Base-by-base conservation (phyloP, 1,284 basidiomycete species). In the Trametes pubescens region DNA sequence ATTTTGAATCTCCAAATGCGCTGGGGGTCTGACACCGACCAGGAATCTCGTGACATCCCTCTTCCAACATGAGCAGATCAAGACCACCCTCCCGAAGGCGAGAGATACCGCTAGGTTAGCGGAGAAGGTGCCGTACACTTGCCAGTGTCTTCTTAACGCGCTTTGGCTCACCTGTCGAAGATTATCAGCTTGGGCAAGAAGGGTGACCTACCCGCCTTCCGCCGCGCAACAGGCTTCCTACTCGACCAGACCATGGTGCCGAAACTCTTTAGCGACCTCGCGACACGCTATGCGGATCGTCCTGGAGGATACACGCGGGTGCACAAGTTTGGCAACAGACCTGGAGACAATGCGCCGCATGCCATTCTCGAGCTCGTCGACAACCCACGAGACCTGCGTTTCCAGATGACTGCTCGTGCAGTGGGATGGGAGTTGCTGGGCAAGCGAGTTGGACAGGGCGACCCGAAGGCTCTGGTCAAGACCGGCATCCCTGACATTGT, bases 281-380 rank as follows among this genome's bases (percentile, higher is more conserved):
- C 95, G 0, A 76, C 87, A 68, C 91, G 98, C 49, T 99, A 99
- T 78, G 84, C 87, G 1, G 75, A 84, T 22, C 87, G 98, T 6
- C 90, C 91, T 5, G 98, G 98, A 11, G 98, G 98, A 8, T 99
- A 99, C 81, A 99, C 98, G 8, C 89, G 98, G 29, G 91, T 99
- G 67, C 91, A 95, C 76, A 94, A 92, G 74, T 93, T 90, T 69
- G 98, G 97, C 44, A 87, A 92, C 76, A 87, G 97, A 21, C 84
- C 82, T 61, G 96, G 96, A 26, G 98, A 99, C 82, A 94, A 98
- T 75, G 98, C 98, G 34, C 95, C 95, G 1, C 86, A 91, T 67
- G 97, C 97, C 4, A 87, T 99, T 62, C 79, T 99, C 48, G 94
- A 98, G 77, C 83, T 99, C 7, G 97, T 99, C 35, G 98, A 99